Evolutionary conservation across 2,329 filamentous ascomycete genomes (phyloP).

Genomic region (Fusarium sacchari): DNA sequence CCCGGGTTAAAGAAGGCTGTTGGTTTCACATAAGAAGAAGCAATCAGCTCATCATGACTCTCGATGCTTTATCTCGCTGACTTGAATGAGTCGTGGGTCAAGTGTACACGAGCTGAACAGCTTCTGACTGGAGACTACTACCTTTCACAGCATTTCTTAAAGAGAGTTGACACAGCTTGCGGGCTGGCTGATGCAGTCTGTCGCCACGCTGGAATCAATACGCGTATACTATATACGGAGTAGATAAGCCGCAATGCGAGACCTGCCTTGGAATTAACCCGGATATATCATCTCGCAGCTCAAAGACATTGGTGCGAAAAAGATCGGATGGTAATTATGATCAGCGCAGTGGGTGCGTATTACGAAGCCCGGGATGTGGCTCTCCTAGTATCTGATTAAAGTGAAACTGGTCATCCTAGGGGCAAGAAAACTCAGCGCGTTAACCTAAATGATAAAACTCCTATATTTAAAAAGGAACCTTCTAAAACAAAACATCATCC

Average conservation of each 20-base stretch:
- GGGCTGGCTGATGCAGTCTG: rapidly evolving
- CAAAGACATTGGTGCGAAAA: no score
- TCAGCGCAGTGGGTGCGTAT: no score
- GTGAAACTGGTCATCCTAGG: no score
- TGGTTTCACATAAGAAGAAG: background rate
- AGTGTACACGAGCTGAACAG: background rate
- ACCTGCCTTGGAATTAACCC: background rate
- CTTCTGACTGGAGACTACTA: background rate
- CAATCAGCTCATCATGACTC: background rate
- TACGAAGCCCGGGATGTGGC: no score
- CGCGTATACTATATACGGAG: background rate
- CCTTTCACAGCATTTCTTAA: rapidly evolving
- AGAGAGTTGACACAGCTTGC: rapidly evolving
- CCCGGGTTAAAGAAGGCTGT: background rate
- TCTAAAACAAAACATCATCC: no score
- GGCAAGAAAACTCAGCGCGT: no score
- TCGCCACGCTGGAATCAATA: rapidly evolving
- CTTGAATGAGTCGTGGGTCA: background rate
- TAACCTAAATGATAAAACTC: no score
- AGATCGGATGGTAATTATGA: no score
- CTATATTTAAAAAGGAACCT: no score
- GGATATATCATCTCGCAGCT: background rate
- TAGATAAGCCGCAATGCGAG: no score
- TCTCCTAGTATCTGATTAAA: no score
- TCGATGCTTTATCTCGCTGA: rapidly evolving